These are phyloP conservation scores for Cladosporium oxysporum DNA, from an alignment of 2,329 filamentous ascomycete species.

Conservation along the genomic window DNA sequence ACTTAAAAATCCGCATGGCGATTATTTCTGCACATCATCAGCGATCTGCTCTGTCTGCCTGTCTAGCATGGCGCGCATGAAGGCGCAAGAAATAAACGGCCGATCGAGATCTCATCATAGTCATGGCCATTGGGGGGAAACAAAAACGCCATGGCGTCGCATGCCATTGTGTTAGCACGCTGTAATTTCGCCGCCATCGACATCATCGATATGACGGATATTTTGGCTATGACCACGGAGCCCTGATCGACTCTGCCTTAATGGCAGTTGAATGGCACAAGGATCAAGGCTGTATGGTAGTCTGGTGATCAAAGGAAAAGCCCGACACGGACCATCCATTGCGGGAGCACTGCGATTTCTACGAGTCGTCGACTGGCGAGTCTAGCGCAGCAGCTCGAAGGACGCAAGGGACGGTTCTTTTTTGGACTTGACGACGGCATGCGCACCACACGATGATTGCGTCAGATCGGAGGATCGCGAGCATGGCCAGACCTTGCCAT, in stretches of 20 bases:
- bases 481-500: not conserved
- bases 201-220: not conserved
- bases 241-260: constrained; percentile 1
- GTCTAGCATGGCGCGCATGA: not conserved
- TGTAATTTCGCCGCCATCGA: not conserved
- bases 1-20: not conserved
- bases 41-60: no score
- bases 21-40: not conserved
- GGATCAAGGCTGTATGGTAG: constrained; percentile 4
- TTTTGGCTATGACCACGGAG: not conserved
- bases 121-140: not conserved
- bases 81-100: not conserved
- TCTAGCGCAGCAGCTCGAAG: not conserved
- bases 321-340: constrained; percentile 1
- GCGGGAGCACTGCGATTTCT: not conserved
- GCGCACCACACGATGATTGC: constrained; percentile 3
- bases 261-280: not conserved
- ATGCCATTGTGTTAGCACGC: not conserved
- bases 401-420: constrained; percentile 1
- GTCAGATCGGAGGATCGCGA: not conserved
- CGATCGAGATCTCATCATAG: not conserved
- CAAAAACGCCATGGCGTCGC: not conserved
- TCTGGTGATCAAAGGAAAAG: not conserved
- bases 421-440: constrained; percentile 1
- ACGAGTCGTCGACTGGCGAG: not conserved